Percentiles rank a stretch among this genome's conserved stretches.
These are phyloP conservation scores for Spinellus fusiger DNA, from an alignment of 192 early-diverging fungal genomes.

Conservation along the genomic window DNA sequence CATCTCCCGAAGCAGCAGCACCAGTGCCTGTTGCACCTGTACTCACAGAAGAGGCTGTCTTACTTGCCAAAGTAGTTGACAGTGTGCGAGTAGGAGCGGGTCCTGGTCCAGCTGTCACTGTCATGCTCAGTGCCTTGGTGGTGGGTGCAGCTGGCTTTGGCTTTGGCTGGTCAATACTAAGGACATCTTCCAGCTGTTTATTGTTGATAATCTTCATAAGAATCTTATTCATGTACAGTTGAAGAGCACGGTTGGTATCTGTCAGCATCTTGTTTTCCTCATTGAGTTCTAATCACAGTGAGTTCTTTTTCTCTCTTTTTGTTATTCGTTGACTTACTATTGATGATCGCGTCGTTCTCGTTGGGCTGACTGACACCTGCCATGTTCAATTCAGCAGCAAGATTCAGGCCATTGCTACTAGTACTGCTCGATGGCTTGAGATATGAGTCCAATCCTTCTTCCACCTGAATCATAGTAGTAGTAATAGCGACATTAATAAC, in stretches of 20 bases:
- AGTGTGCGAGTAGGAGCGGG: slow-evolving; percentile 19
- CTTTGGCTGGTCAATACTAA: slow-evolving; percentile 36
- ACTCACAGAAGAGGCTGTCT: too few relatives aligned
- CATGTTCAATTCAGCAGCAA: slow-evolving; percentile 31
- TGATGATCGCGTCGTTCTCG: slow-evolving; percentile 8
- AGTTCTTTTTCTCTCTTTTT: not conserved
- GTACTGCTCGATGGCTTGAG: slow-evolving; percentile 2
- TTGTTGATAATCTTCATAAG: slow-evolving; percentile 65
- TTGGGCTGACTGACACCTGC: slow-evolving; percentile 7
- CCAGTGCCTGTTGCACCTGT: not conserved
- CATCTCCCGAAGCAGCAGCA: not conserved
- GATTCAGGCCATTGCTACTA: slow-evolving; percentile 21
- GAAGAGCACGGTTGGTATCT: slow-evolving; percentile 64
- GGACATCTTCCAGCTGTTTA: slow-evolving; percentile 41
- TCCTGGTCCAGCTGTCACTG: not conserved
- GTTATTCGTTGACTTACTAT: slow-evolving; percentile 13
- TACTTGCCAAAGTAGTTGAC: slow-evolving; percentile 7
- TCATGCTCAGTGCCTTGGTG: not conserved
- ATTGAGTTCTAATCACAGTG: slow-evolving; percentile 31
- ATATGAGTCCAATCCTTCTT: not conserved
- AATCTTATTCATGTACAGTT: slow-evolving; percentile 74
- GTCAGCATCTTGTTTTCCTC: slow-evolving; percentile 53
- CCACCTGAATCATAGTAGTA: not conserved
- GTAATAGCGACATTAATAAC: too few relatives aligned
- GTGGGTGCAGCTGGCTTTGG: slow-evolving; percentile 1